Conservation (phyloP, 345 rosid genomes). For the Hibiscus mutabilis region DNA sequence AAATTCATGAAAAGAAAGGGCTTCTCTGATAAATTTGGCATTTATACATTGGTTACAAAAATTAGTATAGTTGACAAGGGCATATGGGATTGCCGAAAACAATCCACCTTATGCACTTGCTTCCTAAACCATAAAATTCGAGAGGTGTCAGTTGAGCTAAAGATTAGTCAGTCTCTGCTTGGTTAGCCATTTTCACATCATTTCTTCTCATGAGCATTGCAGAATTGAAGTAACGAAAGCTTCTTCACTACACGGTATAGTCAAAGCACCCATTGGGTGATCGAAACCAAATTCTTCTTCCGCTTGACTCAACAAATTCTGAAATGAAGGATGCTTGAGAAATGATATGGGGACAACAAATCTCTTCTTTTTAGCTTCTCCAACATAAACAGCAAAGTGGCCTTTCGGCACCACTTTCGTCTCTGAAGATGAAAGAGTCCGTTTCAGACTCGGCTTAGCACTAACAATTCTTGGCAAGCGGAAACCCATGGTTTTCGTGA, state of each 20-base stretch:
- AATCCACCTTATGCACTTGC: neutral
- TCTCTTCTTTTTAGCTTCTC: neutral
- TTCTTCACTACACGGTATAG: neutral
- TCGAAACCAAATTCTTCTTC: neutral
- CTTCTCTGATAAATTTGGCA: neutral
- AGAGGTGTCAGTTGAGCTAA: neutral
- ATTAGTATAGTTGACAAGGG: neutral
- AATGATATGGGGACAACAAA: neutral
- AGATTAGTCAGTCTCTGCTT: neutral
- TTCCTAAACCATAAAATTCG: neutral
- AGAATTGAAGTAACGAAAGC: too few species aligned
- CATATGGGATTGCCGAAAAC: neutral
- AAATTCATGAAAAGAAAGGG: neutral
- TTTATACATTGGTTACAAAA: neutral
- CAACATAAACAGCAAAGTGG: neutral
- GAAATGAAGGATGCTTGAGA: neutral
- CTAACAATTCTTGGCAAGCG: neutral
- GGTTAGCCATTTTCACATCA: neutral
- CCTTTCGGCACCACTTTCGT: neutral
- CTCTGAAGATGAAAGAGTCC: neutral
- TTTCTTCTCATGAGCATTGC: neutral
- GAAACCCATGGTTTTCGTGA: neutral
- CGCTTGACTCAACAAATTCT: neutral
- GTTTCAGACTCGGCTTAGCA: neutral
- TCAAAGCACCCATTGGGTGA: neutral